Percentiles rank a stretch among this genome's conserved stretches.
Evolutionary conservation across 768 basidiomycete species (phyloP).

Genomic region (Nidularia pulvinata): DNA sequence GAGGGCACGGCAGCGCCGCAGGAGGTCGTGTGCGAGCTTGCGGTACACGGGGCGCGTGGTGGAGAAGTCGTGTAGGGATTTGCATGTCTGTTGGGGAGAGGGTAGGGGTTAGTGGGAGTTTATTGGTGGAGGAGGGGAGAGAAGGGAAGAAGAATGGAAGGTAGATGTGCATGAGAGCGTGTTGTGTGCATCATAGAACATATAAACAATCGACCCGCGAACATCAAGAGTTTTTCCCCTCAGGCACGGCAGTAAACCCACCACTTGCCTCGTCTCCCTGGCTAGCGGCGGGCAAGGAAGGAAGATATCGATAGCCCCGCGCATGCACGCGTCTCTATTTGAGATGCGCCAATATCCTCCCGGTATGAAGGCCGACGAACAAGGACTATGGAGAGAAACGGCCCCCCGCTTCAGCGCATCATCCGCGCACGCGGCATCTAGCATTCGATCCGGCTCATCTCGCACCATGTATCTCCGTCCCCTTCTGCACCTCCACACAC

Average conservation of each 20-base stretch:
- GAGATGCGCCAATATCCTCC: background rate
- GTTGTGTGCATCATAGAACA: background rate
- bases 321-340: background rate
- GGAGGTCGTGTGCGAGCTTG: constrained; percentile 58
- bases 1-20: constrained; percentile 65
- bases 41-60: constrained; percentile 70
- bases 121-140: background rate
- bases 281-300: background rate
- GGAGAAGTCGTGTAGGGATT: constrained; percentile 57
- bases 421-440: too few relatives aligned
- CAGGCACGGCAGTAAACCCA: background rate
- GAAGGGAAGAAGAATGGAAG: constrained; percentile 3
- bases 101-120: constrained; percentile 3
- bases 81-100: constrained; percentile 58
- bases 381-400: too few relatives aligned
- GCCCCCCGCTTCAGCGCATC: too few relatives aligned
- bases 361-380: too few relatives aligned
- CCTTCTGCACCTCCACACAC: too few relatives aligned
- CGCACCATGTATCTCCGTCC: too few relatives aligned
- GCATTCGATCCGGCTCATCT: too few relatives aligned
- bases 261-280: background rate
- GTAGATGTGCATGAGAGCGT: background rate
- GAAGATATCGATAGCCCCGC: background rate
- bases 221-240: background rate
- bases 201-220: too few relatives aligned